Base-by-base conservation (phyloP, 2,329 filamentous ascomycete genomes). In the Chaetothyriales sp. region DNA sequence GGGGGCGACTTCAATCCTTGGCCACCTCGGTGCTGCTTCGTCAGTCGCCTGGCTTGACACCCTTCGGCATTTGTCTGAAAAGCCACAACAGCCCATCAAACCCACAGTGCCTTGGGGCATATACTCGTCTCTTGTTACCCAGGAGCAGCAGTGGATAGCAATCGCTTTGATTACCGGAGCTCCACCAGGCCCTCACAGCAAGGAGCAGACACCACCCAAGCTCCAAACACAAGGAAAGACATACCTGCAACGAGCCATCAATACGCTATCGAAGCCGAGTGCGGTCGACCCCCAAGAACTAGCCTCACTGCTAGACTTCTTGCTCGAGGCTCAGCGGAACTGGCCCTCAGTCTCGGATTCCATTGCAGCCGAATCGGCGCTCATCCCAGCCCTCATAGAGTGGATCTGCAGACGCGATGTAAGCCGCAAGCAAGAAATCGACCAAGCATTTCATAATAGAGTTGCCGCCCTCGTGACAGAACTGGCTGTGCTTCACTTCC, bases 291-390 rank as follows among this genome's bases (percentile, higher is more conserved):
- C 77, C n/a, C 71, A 73, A 33, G 79, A 88, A 56, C 80, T 83
- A 3, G 71, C 89, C 19, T 81, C 85, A 0, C 81, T 95, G 60
- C 74, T 98, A 15, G 83, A 90, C 61, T 97, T 97, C 65, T 80
- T 95, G 40, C 82, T 86, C 2, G 81, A 85, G 2, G 86, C 90
- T 4, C 89, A 95, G 64, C 92, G 95, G 66, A 86, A 89, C 64
- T 97, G 90, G 90, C 85, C 89, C 1, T 95, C 90, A 87, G 89
- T 88, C 1, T 89, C 94, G 52, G 83, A 86, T 52, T 82, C 85
- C 43, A 72, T 94, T 37, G 80, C 85, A 55, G 82, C 82, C 54
- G 85, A 94, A 61, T 76, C 78, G 0, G 73, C 74, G 0, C 90
- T 95, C 62, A 77, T 95, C 52, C 74, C 80, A 44, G 79, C 80